phyloP scores from a whole-genome alignment of 129 eudicot genomes.

The Pittosporum tobira region DNA sequence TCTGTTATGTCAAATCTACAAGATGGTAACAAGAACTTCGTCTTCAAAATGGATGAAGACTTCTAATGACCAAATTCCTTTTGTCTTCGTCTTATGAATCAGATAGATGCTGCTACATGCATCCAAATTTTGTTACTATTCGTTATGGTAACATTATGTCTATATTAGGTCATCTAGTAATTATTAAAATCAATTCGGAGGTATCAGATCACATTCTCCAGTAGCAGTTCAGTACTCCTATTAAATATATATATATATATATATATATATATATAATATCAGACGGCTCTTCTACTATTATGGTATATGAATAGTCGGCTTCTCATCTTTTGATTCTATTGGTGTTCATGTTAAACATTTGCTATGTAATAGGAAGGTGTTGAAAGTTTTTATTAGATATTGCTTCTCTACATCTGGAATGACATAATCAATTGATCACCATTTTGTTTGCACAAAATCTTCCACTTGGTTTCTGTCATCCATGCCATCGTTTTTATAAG shows the following conservation, averaged over 20 bases:
- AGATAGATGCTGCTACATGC: too few species aligned
- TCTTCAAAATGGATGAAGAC: conserved; percentile 69
- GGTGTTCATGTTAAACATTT: background rate
- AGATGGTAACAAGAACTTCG: conserved; percentile 36
- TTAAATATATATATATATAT: too few species aligned
- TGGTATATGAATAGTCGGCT: background rate
- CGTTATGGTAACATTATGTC: background rate
- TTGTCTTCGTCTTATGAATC: background rate
- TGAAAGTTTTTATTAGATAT: background rate
- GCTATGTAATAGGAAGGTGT: too few species aligned
- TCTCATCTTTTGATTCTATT: too few species aligned
- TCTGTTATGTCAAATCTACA: conserved; percentile 71
- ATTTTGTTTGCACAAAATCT: background rate
- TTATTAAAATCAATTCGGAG: too few species aligned
- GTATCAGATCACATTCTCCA: too few species aligned
- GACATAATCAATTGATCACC: background rate
- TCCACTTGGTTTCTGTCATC: conserved; percentile 6
- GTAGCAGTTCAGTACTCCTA: too few species aligned
- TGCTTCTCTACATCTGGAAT: background rate
- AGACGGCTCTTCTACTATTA: background rate
- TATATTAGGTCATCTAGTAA: too few species aligned
- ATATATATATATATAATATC: too few species aligned
- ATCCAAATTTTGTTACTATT: background rate
- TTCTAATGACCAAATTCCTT: conserved; percentile 25
- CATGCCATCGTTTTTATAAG: conserved; percentile 1